These are phyloP conservation scores for Gaertneriomyces sp. DNA, from an alignment of 192 early-diverging fungal species.

Conservation along the genomic window DNA sequence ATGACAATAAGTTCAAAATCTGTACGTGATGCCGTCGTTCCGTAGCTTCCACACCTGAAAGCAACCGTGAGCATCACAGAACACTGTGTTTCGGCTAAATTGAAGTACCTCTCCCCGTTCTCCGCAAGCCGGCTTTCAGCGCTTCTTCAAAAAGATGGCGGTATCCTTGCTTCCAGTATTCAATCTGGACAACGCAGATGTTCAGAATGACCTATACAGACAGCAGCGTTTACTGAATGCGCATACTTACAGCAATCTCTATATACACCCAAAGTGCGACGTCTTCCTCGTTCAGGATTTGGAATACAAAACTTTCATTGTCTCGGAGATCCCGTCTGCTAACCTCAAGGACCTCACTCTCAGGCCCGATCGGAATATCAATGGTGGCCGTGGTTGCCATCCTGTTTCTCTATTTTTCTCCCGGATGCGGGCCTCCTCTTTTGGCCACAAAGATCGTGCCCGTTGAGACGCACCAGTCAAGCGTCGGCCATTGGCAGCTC, in stretches of 20 bases:
- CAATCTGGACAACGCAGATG: slow-evolving; percentile 44
- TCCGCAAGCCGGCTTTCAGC: slow-evolving; percentile 10
- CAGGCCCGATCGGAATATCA: slow-evolving; percentile 26
- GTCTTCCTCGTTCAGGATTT: slow-evolving; percentile 66
- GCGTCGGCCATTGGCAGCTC: too few relatives aligned
- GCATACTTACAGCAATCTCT: slow-evolving; percentile 58
- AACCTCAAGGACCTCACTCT: slow-evolving; percentile 70
- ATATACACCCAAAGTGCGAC: slow-evolving; percentile 62
- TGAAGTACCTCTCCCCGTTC: slow-evolving; percentile 4
- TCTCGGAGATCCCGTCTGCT: slow-evolving; percentile 55
- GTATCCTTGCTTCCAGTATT: slow-evolving; percentile 64
- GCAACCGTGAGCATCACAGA: not conserved
- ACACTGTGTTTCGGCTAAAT: not conserved
- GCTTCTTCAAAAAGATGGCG: slow-evolving; percentile 27
- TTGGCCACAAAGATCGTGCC: too few relatives aligned
- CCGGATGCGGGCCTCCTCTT: too few relatives aligned
- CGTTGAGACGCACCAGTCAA: too few relatives aligned
- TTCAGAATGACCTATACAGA: not conserved
- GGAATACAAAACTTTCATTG: slow-evolving; percentile 61
- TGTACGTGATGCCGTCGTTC: slow-evolving; percentile 42
- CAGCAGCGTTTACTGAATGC: not conserved
- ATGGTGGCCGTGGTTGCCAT: too few relatives aligned
- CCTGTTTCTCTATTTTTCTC: too few relatives aligned
- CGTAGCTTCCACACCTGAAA: slow-evolving; percentile 1
- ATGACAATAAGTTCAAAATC: slow-evolving; percentile 69